A percentile compares a stretch with the other conserved stretches of the same genome.
Evolutionary conservation across 179 eudicot species (phyloP).

Genomic region (Beta corolliflora): DNA sequence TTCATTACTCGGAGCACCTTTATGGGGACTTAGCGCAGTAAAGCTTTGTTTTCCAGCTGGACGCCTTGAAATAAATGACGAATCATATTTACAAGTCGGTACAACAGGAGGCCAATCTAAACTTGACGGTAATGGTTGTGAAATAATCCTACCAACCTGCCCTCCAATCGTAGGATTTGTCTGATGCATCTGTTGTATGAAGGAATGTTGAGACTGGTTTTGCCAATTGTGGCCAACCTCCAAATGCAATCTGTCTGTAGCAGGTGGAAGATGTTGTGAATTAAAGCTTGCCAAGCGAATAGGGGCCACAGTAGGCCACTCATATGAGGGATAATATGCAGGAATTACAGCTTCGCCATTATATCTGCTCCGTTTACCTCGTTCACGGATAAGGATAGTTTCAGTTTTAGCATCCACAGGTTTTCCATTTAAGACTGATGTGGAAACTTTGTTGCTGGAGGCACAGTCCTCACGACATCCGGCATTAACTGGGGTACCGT

Average conservation of each 20-base stretch:
- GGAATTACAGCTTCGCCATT: constrained; percentile 45
- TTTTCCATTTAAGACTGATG: constrained; percentile 34
- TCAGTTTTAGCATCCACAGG: constrained; percentile 38
- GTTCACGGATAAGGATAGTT: constrained; percentile 40
- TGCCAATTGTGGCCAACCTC: constrained; percentile 89
- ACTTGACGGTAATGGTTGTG: constrained; percentile 70
- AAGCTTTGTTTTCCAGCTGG: constrained; percentile 59
- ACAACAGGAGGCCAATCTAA: constrained; percentile 86
- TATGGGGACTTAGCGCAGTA: constrained; percentile 48
- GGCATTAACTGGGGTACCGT: constrained; percentile 26
- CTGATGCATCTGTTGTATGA: constrained; percentile 60
- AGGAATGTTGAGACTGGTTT: constrained; percentile 66
- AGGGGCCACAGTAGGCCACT: constrained; percentile 88
- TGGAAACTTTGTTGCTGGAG: constrained; percentile 29
- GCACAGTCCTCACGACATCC: constrained; percentile 31
- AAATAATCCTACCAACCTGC: constrained; percentile 51
- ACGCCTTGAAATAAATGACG: constrained; percentile 62
- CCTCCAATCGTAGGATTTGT: constrained; percentile 57
- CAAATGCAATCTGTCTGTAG: constrained; percentile 93
- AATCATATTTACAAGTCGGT: constrained; percentile 67
- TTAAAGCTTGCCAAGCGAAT: constrained; percentile 57
- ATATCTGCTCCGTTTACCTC: constrained; percentile 37
- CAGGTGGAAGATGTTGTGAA: constrained; percentile 70
- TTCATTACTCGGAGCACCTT: constrained; percentile 44
- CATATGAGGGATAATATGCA: constrained; percentile 66